These are phyloP conservation scores for Reutealis trisperma DNA, from an alignment of 345 rosid species.

Conservation along the genomic window DNA sequence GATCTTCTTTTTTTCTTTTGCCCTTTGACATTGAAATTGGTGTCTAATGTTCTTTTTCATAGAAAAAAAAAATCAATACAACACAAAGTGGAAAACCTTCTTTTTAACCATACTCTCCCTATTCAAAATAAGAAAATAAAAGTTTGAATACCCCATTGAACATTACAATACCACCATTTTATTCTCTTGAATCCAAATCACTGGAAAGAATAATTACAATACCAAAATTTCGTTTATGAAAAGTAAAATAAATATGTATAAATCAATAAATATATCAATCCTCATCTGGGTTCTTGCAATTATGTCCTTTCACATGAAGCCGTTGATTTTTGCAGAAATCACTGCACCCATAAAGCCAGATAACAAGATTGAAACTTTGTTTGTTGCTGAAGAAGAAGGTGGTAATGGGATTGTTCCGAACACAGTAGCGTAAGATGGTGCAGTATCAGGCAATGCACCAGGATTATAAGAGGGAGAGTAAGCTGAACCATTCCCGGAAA, in stretches of 20 bases:
- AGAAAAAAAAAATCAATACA: no score
- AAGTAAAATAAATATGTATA: not conserved
- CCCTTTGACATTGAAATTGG: no score
- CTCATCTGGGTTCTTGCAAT: not conserved
- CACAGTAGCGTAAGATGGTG: constrained; percentile 63
- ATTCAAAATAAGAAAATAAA: not conserved
- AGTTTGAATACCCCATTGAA: no score
- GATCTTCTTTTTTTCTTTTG: no score
- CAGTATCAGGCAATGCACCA: constrained; percentile 49
- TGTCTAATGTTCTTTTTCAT: no score
- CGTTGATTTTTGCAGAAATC: constrained; percentile 4
- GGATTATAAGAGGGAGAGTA: constrained; percentile 54
- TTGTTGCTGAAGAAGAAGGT: constrained; percentile 39
- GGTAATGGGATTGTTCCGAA: constrained; percentile 75
- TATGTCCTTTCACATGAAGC: not conserved
- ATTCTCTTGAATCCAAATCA: constrained; percentile 2
- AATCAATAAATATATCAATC: not conserved
- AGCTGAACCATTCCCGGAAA: constrained; percentile 50
- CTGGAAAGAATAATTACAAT: not conserved
- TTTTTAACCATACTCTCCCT: not conserved
- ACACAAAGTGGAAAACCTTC: not conserved
- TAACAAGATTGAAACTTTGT: not conserved
- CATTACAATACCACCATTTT: not conserved
- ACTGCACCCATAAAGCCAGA: not conserved
- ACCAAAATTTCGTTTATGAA: constrained; percentile 1